phyloP scores from a whole-genome alignment of 2,329 filamentous ascomycete genomes.

The Colletotrichum australisinense region DNA sequence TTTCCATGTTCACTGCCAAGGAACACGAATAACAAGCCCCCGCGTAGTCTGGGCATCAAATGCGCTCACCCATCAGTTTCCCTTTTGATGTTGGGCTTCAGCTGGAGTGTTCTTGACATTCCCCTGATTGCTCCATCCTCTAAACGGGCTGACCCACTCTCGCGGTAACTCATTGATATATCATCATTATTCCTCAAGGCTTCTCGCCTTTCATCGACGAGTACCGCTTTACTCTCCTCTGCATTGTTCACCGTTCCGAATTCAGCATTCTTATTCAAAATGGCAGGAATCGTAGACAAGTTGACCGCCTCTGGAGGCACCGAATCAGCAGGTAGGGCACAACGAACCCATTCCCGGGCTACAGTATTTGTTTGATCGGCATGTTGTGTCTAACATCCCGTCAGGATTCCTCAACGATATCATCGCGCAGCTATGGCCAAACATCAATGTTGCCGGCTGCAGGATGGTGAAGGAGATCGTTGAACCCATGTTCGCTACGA shows the following conservation, averaged over 20 bases:
- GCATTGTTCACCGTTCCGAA: too few species aligned
- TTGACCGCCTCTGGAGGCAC: slow-evolving; percentile 53
- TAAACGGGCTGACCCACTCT: background rate
- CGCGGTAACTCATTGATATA: background rate
- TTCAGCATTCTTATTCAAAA: slow-evolving; percentile 30
- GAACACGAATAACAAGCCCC: slow-evolving; percentile 1
- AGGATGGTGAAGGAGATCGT: slow-evolving; percentile 58
- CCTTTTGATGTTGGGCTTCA: background rate
- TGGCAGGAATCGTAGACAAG: slow-evolving; percentile 50
- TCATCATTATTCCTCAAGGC: background rate
- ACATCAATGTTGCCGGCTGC: slow-evolving; percentile 56
- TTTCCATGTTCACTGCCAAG: slow-evolving; percentile 1
- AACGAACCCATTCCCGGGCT: background rate
- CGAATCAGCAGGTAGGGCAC: slow-evolving; percentile 48
- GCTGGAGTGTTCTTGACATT: background rate
- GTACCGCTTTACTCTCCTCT: background rate
- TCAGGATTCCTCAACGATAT: slow-evolving; percentile 60
- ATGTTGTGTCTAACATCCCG: slow-evolving; percentile 13
- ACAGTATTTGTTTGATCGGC: background rate
- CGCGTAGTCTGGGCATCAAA: slow-evolving; percentile 14
- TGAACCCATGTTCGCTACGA: slow-evolving; percentile 59
- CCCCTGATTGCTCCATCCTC: background rate
- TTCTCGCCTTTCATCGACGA: background rate
- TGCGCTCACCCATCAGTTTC: background rate
- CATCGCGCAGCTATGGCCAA: slow-evolving; percentile 59